Percentiles rank a stretch among this genome's conserved stretches.
phyloP scores from a whole-genome alignment of 495 filamentous ascomycete genomes.

The Trypethelium eluteriae region DNA sequence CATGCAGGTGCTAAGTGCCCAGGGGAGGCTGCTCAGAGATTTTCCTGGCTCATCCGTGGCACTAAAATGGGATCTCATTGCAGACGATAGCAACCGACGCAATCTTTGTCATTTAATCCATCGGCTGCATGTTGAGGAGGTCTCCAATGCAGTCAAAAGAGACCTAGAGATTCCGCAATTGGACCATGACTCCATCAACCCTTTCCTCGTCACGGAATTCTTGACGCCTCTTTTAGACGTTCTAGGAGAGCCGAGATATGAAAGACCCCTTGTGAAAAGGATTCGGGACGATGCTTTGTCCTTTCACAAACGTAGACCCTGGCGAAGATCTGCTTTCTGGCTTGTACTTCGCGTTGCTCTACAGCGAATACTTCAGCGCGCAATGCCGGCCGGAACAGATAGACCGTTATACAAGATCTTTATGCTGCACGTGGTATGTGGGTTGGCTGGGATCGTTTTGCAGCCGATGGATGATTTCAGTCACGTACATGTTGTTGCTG shows the following conservation, averaged over 20 bases:
- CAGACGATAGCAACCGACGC: conserved; percentile 33
- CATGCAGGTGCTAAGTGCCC: conserved; percentile 35
- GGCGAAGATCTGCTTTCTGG: conserved; percentile 54
- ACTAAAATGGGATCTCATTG: conserved; percentile 33
- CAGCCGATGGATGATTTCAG: conserved; percentile 11
- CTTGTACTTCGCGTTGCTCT: conserved; percentile 51
- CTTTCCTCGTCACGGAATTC: conserved; percentile 50
- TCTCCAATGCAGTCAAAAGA: conserved; percentile 40
- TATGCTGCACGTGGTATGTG: conserved; percentile 46
- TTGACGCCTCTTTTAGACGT: conserved; percentile 44
- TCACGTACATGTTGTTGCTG: background rate
- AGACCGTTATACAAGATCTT: conserved; percentile 47
- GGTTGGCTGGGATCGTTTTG: conserved; percentile 32
- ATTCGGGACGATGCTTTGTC: conserved; percentile 56
- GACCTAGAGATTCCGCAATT: conserved; percentile 37
- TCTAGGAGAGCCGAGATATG: conserved; percentile 32
- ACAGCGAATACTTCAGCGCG: conserved; percentile 33
- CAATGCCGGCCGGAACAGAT: background rate
- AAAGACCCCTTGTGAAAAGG: conserved; percentile 44
- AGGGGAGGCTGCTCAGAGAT: conserved; percentile 44
- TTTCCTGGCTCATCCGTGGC: conserved; percentile 49
- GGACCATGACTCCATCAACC: conserved; percentile 47
- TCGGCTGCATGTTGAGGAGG: conserved; percentile 40
- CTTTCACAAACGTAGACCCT: conserved; percentile 31
- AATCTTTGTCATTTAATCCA: conserved; percentile 39